Percentiles rank a stretch among this genome's conserved stretches.
These are phyloP conservation scores for Zizania palustris DNA, from an alignment of 202 grass and related monocot genomes.

Conservation along the genomic window DNA sequence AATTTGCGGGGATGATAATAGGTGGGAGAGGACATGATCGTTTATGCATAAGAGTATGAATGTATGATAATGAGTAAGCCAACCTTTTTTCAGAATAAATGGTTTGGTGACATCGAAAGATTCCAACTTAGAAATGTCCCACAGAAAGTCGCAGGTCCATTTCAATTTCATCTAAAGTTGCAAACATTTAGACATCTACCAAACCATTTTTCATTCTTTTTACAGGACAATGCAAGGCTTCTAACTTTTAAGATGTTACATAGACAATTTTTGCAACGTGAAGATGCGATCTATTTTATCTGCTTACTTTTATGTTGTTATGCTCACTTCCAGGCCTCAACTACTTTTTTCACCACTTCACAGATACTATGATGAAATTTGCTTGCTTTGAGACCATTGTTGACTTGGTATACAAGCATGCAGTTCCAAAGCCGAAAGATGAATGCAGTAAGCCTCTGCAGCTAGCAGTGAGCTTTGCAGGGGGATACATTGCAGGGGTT, in stretches of 20 bases:
- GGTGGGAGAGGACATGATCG: neutral
- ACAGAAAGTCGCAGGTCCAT: neutral
- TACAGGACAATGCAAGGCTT: neutral
- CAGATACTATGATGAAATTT: conserved; percentile 97
- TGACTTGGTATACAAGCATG: conserved; percentile 76
- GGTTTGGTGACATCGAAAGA: neutral
- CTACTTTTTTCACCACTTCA: conserved; percentile 18
- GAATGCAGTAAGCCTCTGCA: conserved; percentile 81
- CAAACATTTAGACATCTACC: neutral
- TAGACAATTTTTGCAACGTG: neutral
- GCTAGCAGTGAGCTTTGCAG: conserved; percentile 75
- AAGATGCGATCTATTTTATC: neutral
- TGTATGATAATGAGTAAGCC: too few relatives aligned
- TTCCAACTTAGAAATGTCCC: neutral
- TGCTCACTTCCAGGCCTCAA: conserved; percentile 23
- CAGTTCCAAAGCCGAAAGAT: conserved; percentile 75
- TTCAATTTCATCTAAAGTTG: neutral
- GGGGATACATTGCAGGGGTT: conserved; percentile 76
- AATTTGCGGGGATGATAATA: neutral
- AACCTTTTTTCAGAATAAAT: neutral
- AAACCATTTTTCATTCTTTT: neutral
- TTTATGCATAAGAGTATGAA: neutral
- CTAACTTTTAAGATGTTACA: neutral
- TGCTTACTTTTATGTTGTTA: neutral
- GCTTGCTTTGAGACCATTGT: conserved; percentile 85